A percentile compares a stretch with the other conserved stretches of the same genome.
Evolutionary conservation across 1,284 basidiomycete genomes (phyloP).

Genomic region (Schizopora paradoxa): DNA sequence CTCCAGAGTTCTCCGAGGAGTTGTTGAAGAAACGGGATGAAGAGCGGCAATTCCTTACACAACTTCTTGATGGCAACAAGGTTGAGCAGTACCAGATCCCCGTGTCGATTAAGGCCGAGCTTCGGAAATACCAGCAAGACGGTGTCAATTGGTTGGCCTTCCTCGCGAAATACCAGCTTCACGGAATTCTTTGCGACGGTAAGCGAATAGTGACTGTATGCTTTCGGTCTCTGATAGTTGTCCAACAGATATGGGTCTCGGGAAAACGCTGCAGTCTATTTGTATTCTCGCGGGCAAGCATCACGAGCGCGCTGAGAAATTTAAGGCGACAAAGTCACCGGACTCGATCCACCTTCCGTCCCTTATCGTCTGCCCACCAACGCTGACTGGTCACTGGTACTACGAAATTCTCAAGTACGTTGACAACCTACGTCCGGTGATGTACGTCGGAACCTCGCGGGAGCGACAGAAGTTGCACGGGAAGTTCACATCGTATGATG

Average conservation of each 20-base stretch:
- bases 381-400: conserved; percentile 97
- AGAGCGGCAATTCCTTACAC: conserved; percentile 90
- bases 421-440: conserved; percentile 77
- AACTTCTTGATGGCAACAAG: conserved; percentile 92
- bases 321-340: conserved; percentile 64
- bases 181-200: conserved; percentile 98
- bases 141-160: conserved; percentile 99
- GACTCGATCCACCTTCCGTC: conserved; percentile 89
- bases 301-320: conserved; percentile 73
- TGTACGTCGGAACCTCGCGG: conserved; percentile 88
- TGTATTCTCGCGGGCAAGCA: conserved; percentile 96
- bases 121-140: conserved; percentile 97
- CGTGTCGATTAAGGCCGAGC: conserved; percentile 86
- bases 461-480: conserved; percentile 73
- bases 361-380: conserved; percentile 94
- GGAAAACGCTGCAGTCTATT: conserved; percentile 97
- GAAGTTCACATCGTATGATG: conserved; percentile 71
- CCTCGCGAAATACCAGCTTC: conserved; percentile 93
- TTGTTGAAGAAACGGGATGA: conserved; percentile 83
- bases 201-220: conserved; percentile 24
- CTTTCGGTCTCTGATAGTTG: conserved; percentile 11
- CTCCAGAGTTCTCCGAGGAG: conserved; percentile 86
- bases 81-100: conserved; percentile 91
- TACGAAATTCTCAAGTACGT: conserved; percentile 96
- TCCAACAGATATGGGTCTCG: conserved; percentile 89